A percentile compares a stretch with the other conserved stretches of the same genome.
phyloP scores from a whole-genome alignment of 768 basidiomycete species.

The Amanita rubescens region DNA sequence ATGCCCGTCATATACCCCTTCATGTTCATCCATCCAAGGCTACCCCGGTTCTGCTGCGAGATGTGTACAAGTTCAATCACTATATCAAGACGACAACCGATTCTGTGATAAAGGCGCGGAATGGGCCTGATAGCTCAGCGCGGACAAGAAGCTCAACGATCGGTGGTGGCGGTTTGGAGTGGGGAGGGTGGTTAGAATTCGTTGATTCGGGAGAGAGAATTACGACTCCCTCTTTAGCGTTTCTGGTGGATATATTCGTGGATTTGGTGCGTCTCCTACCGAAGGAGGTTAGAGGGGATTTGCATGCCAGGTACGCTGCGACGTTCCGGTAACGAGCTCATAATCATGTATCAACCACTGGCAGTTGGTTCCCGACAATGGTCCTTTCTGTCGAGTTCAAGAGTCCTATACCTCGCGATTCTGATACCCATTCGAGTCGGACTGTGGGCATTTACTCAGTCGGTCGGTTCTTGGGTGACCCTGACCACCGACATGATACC shows the following conservation, averaged over 20 bases:
- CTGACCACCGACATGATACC: conserved; percentile 48
- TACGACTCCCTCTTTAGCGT: conserved; percentile 41
- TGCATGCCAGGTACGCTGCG: conserved; percentile 22
- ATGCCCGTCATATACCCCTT: conserved; percentile 53
- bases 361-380: conserved; percentile 63
- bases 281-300: conserved; percentile 30
- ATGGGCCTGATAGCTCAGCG: conserved; percentile 27
- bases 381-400: conserved; percentile 58
- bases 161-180: conserved; percentile 48
- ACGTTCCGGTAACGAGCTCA: not conserved
- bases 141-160: conserved; percentile 32
- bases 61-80: conserved; percentile 28
- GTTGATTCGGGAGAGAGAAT: conserved; percentile 34
- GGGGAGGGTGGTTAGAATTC: conserved; percentile 54
- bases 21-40: conserved; percentile 43
- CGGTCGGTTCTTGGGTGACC: conserved; percentile 45
- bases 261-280: conserved; percentile 44
- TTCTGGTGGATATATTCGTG: conserved; percentile 48
- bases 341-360: not conserved
- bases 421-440: conserved; percentile 32
- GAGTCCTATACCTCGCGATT: conserved; percentile 42
- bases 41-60: conserved; percentile 14
- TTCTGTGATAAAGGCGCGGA: conserved; percentile 28
- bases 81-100: conserved; percentile 35
- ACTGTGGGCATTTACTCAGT: conserved; percentile 52